Percentiles rank a stretch among this genome's conserved stretches.
Evolutionary conservation across 1,139 yeast species (phyloP).

Genomic region (Hemisphaericaspora subhashii): DNA sequence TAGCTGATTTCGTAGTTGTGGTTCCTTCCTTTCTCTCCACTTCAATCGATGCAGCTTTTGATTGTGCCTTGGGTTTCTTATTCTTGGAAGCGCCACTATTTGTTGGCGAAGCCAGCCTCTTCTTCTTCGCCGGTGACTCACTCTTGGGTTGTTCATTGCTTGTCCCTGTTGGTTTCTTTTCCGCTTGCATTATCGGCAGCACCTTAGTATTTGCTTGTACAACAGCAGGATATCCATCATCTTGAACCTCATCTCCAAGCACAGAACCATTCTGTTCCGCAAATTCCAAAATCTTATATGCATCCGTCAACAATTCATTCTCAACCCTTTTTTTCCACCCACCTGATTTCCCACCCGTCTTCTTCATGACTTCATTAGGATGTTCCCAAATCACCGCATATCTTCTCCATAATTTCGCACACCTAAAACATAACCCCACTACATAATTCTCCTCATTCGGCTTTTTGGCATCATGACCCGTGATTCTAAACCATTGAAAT

Average conservation of each 20-base stretch:
- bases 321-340: slow-evolving; percentile 68
- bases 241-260: slow-evolving; percentile 15
- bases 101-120: slow-evolving; percentile 4
- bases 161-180: slow-evolving; percentile 4
- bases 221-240: neutral
- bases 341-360: slow-evolving; percentile 32
- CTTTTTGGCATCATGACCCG: slow-evolving; percentile 54
- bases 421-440: slow-evolving; percentile 73
- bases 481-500: slow-evolving; percentile 67
- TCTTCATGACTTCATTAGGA: slow-evolving; percentile 66
- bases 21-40: neutral
- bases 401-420: slow-evolving; percentile 89
- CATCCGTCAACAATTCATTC: slow-evolving; percentile 68
- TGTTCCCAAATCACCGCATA: slow-evolving; percentile 90
- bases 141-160: neutral
- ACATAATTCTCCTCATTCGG: slow-evolving; percentile 27
- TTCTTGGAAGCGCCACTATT: neutral
- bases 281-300: slow-evolving; percentile 56
- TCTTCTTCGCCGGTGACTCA: slow-evolving; percentile 6
- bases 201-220: neutral
- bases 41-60: neutral
- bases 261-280: slow-evolving; percentile 21
- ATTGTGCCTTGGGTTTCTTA: neutral
- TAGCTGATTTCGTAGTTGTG: slow-evolving; percentile 3
- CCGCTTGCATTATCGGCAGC: slow-evolving; percentile 3